Evolutionary conservation across 2,329 filamentous ascomycete genomes (phyloP).

Genomic region (Talaromyces islandicus): DNA sequence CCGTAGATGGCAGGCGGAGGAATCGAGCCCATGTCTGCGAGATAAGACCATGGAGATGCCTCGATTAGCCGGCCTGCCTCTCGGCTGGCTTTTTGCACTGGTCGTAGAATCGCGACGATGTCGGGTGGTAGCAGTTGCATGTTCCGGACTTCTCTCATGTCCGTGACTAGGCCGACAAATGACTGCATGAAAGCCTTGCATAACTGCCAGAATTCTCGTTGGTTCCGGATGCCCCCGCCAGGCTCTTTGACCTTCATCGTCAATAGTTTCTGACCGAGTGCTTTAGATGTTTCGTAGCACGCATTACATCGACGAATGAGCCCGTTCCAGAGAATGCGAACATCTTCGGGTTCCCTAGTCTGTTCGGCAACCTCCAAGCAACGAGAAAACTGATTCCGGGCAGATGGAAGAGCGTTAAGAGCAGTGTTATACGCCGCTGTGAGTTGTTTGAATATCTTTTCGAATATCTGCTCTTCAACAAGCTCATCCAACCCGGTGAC

Average conservation of each 20-base stretch:
- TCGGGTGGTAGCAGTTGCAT: constrained; percentile 54
- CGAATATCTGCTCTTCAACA: constrained; percentile 76
- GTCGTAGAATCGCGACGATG: constrained; percentile 67
- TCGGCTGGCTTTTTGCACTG: constrained; percentile 76
- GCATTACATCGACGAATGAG: constrained; percentile 66
- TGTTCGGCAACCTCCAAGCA: constrained; percentile 60
- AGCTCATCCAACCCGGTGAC: constrained; percentile 58
- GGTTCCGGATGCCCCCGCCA: constrained; percentile 56
- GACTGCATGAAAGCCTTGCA: constrained; percentile 57
- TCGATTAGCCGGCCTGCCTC: constrained; percentile 71
- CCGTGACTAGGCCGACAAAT: constrained; percentile 42
- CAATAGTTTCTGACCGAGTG: constrained; percentile 66
- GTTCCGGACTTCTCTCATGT: constrained; percentile 40
- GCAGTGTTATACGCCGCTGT: constrained; percentile 68
- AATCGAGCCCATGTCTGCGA: constrained; percentile 38
- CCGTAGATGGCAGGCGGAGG: constrained; percentile 27
- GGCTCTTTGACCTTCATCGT: constrained; percentile 81
- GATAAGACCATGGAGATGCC: constrained; percentile 57
- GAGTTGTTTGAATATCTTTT: constrained; percentile 72
- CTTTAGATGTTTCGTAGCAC: constrained; percentile 67
- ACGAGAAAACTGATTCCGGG: constrained; percentile 60
- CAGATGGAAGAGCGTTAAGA: constrained; percentile 63
- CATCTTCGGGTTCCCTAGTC: constrained; percentile 53
- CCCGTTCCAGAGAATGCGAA: constrained; percentile 61
- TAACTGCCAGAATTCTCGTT: constrained; percentile 59